phyloP scores from a whole-genome alignment of 2,329 filamentous ascomycete genomes.

The Biscogniauxia mediterranea region DNA sequence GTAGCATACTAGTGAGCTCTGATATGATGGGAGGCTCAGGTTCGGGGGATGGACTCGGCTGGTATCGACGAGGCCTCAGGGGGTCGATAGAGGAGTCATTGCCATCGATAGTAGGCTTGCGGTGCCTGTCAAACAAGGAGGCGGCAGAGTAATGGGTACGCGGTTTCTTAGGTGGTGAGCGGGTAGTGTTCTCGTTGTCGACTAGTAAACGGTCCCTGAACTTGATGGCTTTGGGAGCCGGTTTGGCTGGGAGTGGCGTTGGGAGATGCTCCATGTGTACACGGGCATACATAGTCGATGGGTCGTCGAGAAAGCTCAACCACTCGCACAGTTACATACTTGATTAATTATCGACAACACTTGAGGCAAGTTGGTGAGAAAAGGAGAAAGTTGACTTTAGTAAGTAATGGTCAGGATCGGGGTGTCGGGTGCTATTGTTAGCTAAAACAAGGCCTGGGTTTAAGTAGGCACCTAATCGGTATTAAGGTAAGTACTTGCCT shows the following conservation, averaged over 20 bases:
- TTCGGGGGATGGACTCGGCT: constrained; percentile 13
- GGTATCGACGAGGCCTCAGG: constrained; percentile 2
- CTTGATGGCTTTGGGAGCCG: neutral
- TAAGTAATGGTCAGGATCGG: no score
- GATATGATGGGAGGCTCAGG: constrained; percentile 19
- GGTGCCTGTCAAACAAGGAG: constrained; percentile 22
- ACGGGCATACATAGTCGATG: neutral
- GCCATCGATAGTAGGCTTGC: constrained; percentile 6
- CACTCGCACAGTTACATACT: no score
- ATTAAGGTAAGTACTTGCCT: no score
- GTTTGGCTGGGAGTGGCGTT: neutral
- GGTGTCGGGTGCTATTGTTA: no score
- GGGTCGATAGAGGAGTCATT: constrained; percentile 7
- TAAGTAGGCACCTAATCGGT: no score
- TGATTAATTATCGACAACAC: no score
- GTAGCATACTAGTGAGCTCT: constrained; percentile 20
- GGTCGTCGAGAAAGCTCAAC: no score
- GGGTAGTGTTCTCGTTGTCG: constrained; percentile 11
- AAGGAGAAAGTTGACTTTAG: no score
- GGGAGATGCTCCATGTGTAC: neutral
- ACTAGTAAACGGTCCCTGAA: constrained; percentile 4
- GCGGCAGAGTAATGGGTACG: constrained; percentile 15
- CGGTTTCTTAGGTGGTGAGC: constrained; percentile 16
- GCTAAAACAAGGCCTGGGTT: no score
- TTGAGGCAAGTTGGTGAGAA: no score